Evolutionary conservation across 805 yeast genomes (phyloP).

Genomic region (Jamesozyma lodderae): DNA sequence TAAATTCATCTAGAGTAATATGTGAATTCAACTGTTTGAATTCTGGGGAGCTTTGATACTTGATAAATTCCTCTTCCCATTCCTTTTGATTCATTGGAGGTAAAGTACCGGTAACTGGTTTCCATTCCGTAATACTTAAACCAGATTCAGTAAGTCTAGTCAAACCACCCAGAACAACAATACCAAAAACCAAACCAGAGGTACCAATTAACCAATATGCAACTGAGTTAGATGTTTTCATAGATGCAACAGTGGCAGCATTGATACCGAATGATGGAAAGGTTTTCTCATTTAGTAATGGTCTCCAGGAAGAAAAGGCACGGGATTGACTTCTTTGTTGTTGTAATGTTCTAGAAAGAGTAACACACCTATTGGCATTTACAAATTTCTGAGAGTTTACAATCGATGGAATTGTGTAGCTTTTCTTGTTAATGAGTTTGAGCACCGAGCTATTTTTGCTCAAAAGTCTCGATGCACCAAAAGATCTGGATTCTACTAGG

Average conservation of each 20-base stretch:
- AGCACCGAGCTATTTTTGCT: neutral
- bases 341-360: too few species aligned
- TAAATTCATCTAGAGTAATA: slow-evolving; percentile 76
- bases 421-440: neutral
- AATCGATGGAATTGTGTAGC: neutral
- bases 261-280: neutral
- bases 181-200: slow-evolving; percentile 84
- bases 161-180: slow-evolving; percentile 92
- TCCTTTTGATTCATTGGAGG: slow-evolving; percentile 78
- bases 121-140: slow-evolving; percentile 94
- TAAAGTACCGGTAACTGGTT: slow-evolving; percentile 88
- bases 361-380: too few species aligned
- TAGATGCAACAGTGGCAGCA: slow-evolving; percentile 17
- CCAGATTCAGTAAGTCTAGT: slow-evolving; percentile 96
- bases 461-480: neutral
- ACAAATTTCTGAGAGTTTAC: too few species aligned
- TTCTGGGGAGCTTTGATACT: slow-evolving; percentile 83
- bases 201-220: slow-evolving; percentile 87
- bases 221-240: slow-evolving; percentile 42
- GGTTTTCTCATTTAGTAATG: neutral
- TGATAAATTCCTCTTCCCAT: slow-evolving; percentile 78
- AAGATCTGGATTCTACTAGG: neutral
- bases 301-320: neutral
- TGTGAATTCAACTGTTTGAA: slow-evolving; percentile 82
- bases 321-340: neutral